Conservation (phyloP, 441 rosid species). For the Adansonia madagascariensis region DNA sequence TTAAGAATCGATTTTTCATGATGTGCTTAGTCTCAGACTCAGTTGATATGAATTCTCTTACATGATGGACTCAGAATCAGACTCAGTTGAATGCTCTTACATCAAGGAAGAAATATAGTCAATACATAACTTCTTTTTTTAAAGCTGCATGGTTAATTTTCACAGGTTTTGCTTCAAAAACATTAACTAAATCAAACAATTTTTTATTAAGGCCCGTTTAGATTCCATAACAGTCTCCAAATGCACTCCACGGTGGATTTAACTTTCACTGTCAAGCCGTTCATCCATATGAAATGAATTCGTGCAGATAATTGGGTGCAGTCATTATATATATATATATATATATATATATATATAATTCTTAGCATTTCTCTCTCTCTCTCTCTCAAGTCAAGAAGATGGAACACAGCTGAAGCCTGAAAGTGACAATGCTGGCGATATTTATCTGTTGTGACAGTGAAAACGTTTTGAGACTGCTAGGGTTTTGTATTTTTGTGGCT, state of each 20-base stretch:
- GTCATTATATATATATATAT: background rate
- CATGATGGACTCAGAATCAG: background rate
- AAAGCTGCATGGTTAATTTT: constrained; percentile 11
- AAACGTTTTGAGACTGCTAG: constrained; percentile 26
- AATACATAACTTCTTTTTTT: background rate
- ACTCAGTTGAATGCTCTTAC: background rate
- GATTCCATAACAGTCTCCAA: no score
- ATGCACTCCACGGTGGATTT: no score
- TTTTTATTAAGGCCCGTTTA: no score
- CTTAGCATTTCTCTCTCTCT: background rate
- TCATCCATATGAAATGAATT: background rate
- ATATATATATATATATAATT: background rate
- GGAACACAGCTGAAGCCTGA: constrained; percentile 28
- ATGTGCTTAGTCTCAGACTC: no score
- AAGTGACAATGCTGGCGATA: constrained; percentile 37
- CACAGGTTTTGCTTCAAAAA: background rate
- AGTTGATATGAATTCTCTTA: no score
- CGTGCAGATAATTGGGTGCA: background rate
- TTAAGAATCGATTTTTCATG: background rate
- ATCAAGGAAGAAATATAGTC: background rate
- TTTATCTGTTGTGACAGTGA: constrained; percentile 32
- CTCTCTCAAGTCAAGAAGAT: background rate
- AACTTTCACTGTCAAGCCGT: no score
- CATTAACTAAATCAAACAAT: background rate
- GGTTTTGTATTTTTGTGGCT: constrained; percentile 30